Evolutionary conservation across 768 basidiomycete genomes (phyloP), one percentile per base, ranked within the genome.

Genomic region (Lentinula guzmanii): DNA sequence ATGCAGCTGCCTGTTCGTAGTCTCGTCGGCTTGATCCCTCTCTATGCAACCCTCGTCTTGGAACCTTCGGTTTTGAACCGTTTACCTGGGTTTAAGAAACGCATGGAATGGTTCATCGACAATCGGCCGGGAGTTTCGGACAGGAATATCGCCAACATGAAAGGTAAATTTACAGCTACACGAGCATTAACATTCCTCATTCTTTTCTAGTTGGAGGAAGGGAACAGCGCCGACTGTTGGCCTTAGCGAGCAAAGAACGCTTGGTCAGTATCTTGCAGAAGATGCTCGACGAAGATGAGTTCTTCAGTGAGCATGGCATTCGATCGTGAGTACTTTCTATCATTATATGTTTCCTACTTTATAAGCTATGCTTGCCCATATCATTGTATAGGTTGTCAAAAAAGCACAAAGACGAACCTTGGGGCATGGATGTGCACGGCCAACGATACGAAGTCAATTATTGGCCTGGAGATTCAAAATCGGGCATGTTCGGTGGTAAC

Each of bases 401-500:
- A 70, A 73, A 82, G 65, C 97, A 99, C 75, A 86, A 94, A 73
- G 89, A 94, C 10, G 81, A 90, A 62, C 97, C 97, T 3, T 99
- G 93, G 91, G 90, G 89, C 5, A 97, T 98, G 83, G 79, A 93
- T 63, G 96, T 97, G 52, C 86, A 97, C 63, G 95, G 94, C 15
- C 85, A 98, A 66, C 82, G 87, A 45, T 92, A 97, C 70, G 91
- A 94, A 69, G 93, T 98, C 34, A 84, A 85, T 37, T 99, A 98
- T 74, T 98, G 97, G 97, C 96, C 97, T 1, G 97, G 95, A 8
- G 97, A 99, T 71, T 98, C 96, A 2, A 85, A 84, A 67, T 95
- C 93, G 10, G 95, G 95, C 52, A 99, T 99, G 96, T 96, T 97
- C 73, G 94, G 95, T 57, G 93, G 93, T n/a, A 95, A 95, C 70